Evolutionary conservation across 768 basidiomycete species (phyloP), one percentile per base, ranked within the genome.

Genomic region (Terana coerulea): DNA sequence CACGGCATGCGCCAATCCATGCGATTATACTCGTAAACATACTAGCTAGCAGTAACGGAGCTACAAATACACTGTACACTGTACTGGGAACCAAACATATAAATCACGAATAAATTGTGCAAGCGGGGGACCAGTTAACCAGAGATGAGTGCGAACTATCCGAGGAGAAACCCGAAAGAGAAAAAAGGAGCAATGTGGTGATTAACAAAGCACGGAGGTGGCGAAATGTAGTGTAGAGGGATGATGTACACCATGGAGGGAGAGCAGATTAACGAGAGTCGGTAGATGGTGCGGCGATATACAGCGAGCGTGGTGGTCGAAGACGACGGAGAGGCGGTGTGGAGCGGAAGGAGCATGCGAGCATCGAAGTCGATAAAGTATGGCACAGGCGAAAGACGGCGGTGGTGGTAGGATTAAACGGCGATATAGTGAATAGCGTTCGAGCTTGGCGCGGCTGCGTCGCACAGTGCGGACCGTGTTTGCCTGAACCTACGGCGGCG

Each of bases 101-200:
- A 46, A 46, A 46, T 46, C 45, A 46, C 45, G 45, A 46, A 46
- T 46, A 46, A 46, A 46, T 46, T 40, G 45, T 22, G n/a, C n/a
- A n/a, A n/a, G n/a, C n/a, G n/a, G n/a, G n/a, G n/a, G n/a, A n/a
- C n/a, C n/a, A n/a, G n/a, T n/a, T n/a, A n/a, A n/a, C n/a, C n/a
- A n/a, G n/a, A n/a, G n/a, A n/a, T n/a, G n/a, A n/a, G n/a, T n/a
- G n/a, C n/a, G n/a, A n/a, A n/a, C n/a, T n/a, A n/a, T n/a, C n/a
- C n/a, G n/a, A n/a, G n/a, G n/a, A n/a, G n/a, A n/a, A n/a, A n/a
- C n/a, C n/a, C n/a, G n/a, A n/a, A n/a, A n/a, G n/a, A n/a, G n/a
- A n/a, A n/a, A n/a, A n/a, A n/a, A n/a, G n/a, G n/a, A n/a, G n/a
- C n/a, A n/a, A n/a, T n/a, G n/a, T n/a, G n/a, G n/a, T n/a, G n/a